Percentiles rank a stretch among this genome's conserved stretches.
Evolutionary conservation across 495 filamentous ascomycete species (phyloP).

Genomic region (Xylaria cubensis): DNA sequence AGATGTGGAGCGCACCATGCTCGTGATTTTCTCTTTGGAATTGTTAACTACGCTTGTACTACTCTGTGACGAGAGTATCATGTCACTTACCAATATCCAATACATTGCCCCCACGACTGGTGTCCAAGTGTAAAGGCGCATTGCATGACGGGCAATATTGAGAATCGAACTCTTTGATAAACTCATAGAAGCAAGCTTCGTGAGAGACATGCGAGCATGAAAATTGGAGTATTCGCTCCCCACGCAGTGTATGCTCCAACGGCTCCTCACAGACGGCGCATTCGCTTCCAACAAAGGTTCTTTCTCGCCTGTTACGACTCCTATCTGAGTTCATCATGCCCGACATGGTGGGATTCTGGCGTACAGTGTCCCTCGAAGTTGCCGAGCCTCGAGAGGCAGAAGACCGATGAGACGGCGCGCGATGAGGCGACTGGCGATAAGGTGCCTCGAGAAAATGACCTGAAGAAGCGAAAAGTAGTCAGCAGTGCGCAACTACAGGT

Average conservation of each 20-base stretch:
- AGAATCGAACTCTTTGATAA: slow-evolving; percentile 92
- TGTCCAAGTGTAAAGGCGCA: slow-evolving; percentile 90
- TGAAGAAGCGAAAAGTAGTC: slow-evolving; percentile 30
- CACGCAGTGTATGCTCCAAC: slow-evolving; percentile 92
- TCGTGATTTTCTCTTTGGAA: slow-evolving; percentile 86
- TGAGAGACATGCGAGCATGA: slow-evolving; percentile 96
- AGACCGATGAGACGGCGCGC: slow-evolving; percentile 54
- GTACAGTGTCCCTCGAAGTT: slow-evolving; percentile 47
- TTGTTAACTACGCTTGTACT: slow-evolving; percentile 34
- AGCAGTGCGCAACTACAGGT: slow-evolving; percentile 8
- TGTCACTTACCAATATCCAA: slow-evolving; percentile 80
- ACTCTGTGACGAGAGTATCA: slow-evolving; percentile 24
- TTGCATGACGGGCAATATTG: slow-evolving; percentile 96
- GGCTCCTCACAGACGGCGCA: slow-evolving; percentile 98
- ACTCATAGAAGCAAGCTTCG: slow-evolving; percentile 99
- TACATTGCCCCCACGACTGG: slow-evolving; percentile 93
- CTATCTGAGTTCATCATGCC: slow-evolving; percentile 80
- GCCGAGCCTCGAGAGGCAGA: slow-evolving; percentile 48
- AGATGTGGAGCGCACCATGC: slow-evolving; percentile 86
- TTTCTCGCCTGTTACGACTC: slow-evolving; percentile 80
- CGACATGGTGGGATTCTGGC: slow-evolving; percentile 38
- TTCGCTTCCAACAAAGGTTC: slow-evolving; percentile 93
- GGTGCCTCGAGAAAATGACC: slow-evolving; percentile 48
- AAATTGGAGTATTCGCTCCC: slow-evolving; percentile 94
- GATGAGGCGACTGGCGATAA: slow-evolving; percentile 36